These are phyloP conservation scores for Tetrapisispora pingtungensis DNA, from an alignment of 805 yeast genomes.

Conservation along the genomic window DNA sequence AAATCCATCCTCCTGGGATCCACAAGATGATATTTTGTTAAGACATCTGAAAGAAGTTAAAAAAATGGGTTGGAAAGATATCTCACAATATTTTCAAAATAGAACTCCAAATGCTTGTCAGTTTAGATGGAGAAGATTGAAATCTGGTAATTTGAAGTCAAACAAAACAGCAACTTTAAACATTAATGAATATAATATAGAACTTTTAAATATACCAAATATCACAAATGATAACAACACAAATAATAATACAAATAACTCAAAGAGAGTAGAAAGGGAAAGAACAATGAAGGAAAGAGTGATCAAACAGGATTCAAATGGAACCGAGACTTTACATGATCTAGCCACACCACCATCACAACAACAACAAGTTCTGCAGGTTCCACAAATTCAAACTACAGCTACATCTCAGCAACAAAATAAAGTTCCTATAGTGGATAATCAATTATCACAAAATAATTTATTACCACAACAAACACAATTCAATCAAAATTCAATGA, in stretches of 20 bases:
- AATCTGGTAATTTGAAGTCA: conserved; percentile 34
- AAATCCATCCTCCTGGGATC: conserved; percentile 62
- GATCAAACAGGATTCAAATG: too few relatives aligned
- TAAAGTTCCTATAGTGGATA: background rate
- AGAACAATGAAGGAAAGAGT: too few relatives aligned
- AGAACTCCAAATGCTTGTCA: conserved; percentile 87
- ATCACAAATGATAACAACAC: background rate
- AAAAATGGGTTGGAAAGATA: conserved; percentile 84
- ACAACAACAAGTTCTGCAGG: too few relatives aligned
- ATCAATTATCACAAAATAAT: background rate
- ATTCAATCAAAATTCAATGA: background rate
- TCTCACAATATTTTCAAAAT: conserved; percentile 65
- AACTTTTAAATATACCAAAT: background rate
- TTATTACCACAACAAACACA: background rate
- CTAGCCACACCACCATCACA: too few relatives aligned
- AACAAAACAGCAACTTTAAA: conserved; percentile 19
- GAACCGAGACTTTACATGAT: too few relatives aligned
- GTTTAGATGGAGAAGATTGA: conserved; percentile 75
- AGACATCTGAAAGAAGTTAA: conserved; percentile 73
- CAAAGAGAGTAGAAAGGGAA: background rate
- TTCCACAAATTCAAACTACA: too few relatives aligned
- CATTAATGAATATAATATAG: conserved; percentile 1
- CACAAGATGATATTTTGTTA: conserved; percentile 60
- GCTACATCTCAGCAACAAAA: too few relatives aligned
- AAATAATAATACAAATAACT: background rate